phyloP scores from a whole-genome alignment of 768 basidiomycete genomes.

The Xerocomus brunneocitrinus region DNA sequence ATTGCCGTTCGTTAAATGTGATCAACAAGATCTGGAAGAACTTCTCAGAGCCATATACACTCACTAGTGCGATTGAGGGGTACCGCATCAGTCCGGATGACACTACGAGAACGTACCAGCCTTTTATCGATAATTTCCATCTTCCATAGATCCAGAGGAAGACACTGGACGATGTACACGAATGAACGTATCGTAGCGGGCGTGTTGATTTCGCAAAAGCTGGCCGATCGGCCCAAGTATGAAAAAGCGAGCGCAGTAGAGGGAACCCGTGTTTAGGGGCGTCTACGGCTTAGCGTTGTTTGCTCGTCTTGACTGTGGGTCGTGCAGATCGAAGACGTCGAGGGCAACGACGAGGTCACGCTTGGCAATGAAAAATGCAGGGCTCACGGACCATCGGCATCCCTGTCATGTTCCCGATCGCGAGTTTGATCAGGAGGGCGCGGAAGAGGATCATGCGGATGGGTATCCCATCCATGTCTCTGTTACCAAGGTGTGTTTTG shows the following conservation, averaged over 20 bases:
- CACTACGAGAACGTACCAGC: constrained; percentile 8
- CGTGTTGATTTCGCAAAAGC: constrained; percentile 65
- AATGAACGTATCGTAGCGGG: constrained; percentile 48
- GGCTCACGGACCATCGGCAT: constrained; percentile 39
- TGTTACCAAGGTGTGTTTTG: constrained; percentile 68
- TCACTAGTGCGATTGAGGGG: too few species aligned
- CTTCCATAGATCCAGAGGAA: constrained; percentile 29
- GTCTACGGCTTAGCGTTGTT: constrained; percentile 67
- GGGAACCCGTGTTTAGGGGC: constrained; percentile 67
- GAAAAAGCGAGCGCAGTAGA: constrained; percentile 58
- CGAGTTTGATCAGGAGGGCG: constrained; percentile 38
- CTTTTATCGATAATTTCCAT: constrained; percentile 2
- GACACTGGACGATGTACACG: constrained; percentile 18
- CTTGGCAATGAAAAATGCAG: constrained; percentile 84
- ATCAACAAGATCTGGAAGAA: too few species aligned
- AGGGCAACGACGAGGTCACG: constrained; percentile 76
- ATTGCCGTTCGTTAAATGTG: too few species aligned
- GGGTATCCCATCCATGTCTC: constrained; percentile 75
- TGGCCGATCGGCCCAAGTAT: constrained; percentile 67
- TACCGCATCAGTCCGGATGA: constrained; percentile 3
- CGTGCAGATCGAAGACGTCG: constrained; percentile 59
- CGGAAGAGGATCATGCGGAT: constrained; percentile 27
- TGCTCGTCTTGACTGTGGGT: too few species aligned
- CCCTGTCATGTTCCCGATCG: constrained; percentile 88
- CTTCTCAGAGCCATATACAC: too few species aligned